Conservation (phyloP, 179 eudicot species). For the Monotropa hypopitys region DNA sequence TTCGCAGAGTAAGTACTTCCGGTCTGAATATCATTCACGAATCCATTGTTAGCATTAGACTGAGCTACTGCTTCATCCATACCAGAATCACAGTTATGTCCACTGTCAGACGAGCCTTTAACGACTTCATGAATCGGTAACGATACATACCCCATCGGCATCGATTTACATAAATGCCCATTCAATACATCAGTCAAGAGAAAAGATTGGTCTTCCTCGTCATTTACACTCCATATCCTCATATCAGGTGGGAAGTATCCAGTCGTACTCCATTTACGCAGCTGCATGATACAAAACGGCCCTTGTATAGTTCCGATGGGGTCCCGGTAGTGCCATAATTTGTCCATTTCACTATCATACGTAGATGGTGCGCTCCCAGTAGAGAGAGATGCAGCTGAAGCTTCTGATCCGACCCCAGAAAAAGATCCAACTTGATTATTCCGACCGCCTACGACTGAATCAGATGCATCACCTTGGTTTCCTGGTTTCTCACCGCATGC, state of each 20-base stretch:
- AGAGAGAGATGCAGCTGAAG: slow-evolving; percentile 25
- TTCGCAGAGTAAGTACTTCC: slow-evolving; percentile 4
- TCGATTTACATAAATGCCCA: slow-evolving; percentile 28
- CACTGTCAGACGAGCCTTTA: slow-evolving; percentile 25
- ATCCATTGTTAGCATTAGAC: slow-evolving; percentile 20
- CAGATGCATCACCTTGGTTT: slow-evolving; percentile 28
- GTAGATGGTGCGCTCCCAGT: slow-evolving; percentile 18
- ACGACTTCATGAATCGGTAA: slow-evolving; percentile 18
- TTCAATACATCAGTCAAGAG: slow-evolving; percentile 54
- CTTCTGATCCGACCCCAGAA: slow-evolving; percentile 29
- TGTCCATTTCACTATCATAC: slow-evolving; percentile 38
- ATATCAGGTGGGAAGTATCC: slow-evolving; percentile 67
- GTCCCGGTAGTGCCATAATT: slow-evolving; percentile 76
- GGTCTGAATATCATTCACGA: slow-evolving; percentile 9
- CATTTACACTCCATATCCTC: slow-evolving; percentile 59
- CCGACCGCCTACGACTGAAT: slow-evolving; percentile 12
- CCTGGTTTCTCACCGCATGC: slow-evolving; percentile 25
- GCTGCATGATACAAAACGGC: slow-evolving; percentile 63
- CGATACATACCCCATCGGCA: slow-evolving; percentile 9
- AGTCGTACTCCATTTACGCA: slow-evolving; percentile 69
- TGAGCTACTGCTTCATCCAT: slow-evolving; percentile 18
- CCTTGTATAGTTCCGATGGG: slow-evolving; percentile 73
- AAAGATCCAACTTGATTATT: slow-evolving; percentile 25
- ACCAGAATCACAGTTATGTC: slow-evolving; percentile 13
- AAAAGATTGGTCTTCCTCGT: slow-evolving; percentile 47